Evolutionary conservation across 768 basidiomycete species (phyloP).

Genomic region (Boletus rubropictus): DNA sequence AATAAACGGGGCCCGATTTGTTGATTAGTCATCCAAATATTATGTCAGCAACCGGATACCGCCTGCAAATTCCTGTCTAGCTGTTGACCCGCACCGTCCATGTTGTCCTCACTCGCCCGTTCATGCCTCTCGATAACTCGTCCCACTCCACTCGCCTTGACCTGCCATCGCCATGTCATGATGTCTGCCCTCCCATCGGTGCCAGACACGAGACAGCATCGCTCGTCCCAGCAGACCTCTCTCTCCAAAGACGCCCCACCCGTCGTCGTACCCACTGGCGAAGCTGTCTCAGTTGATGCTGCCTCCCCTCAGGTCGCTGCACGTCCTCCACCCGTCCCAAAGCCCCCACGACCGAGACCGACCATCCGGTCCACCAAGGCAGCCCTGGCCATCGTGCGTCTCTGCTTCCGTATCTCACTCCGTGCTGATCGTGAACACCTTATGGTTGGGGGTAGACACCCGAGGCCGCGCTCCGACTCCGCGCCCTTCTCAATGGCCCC

Average conservation of each 20-base stretch:
- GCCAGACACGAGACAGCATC: slow-evolving; percentile 17
- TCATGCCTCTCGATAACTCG: background rate
- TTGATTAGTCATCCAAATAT: no score
- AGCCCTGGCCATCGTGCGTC: slow-evolving; percentile 64
- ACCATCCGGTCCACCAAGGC: slow-evolving; percentile 69
- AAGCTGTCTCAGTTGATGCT: slow-evolving; percentile 49
- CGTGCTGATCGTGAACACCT: background rate
- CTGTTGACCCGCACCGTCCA: slow-evolving; percentile 10
- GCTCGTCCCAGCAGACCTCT: background rate
- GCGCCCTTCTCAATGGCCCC: slow-evolving; percentile 68
- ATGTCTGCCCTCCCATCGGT: slow-evolving; percentile 53
- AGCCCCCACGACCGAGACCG: slow-evolving; percentile 56
- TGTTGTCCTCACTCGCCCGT: slow-evolving; percentile 20
- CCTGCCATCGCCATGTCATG: slow-evolving; percentile 49
- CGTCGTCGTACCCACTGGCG: slow-evolving; percentile 42
- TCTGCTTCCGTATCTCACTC: background rate
- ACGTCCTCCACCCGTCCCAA: slow-evolving; percentile 65
- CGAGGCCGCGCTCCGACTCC: slow-evolving; percentile 66
- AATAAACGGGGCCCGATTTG: background rate
- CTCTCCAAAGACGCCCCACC: slow-evolving; percentile 45
- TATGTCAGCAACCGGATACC: no score
- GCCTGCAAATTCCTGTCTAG: no score
- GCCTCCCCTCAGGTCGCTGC: slow-evolving; percentile 68
- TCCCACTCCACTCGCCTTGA: background rate
- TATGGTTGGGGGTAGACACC: slow-evolving; percentile 57